Base-by-base conservation (phyloP, 345 rosid genomes). In the Linum lewisii region DNA sequence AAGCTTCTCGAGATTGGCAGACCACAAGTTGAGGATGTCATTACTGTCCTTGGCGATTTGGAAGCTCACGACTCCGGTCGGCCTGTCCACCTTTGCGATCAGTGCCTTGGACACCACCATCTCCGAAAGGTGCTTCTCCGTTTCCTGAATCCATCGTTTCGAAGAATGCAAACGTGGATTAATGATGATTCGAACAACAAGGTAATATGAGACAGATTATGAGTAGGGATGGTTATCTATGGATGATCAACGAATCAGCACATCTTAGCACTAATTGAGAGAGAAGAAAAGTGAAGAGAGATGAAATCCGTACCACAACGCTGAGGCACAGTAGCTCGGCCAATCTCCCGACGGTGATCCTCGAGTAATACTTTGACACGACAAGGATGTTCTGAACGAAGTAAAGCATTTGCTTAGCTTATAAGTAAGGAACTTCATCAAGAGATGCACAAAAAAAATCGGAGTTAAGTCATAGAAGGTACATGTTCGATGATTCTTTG, bases 21-120 rank as follows among this genome's bases (percentile, higher is more conserved):
- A 77, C 99, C 99, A 92, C 11, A 83, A 82, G 70, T 92, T 87
- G 20, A 94, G 92, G 62, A 94, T 78, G 76, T 87, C 99, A 58
- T 87, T 92, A 79, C 90, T 86, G 73, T 90, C 97, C 79, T 85
- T 77, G 0, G 78, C 79, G 2, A 65, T 69, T 77, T 90, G 88
- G 86, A 94, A 94, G 65, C 87, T 78, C 59, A 84, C 83, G 47
- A 88, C 68, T 69, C 87, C 87, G 72, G 65, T 52, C 15, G 97
- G 99, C 75, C 99, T 76, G 75, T 94, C 95, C 54, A 94, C 89
- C 79, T 90, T 94, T 18, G 97, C 96, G 63, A 86, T 81, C 59
- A 94, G 75, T 56, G 96, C 83, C 74, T 85, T 94, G 47, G 95
- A 90, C 58, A 94, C 99, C 2, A 94, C 99, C 99, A 94, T 94